phyloP scores from a whole-genome alignment of 2,329 filamentous ascomycete species.

The Orbilia ellipsospora region DNA sequence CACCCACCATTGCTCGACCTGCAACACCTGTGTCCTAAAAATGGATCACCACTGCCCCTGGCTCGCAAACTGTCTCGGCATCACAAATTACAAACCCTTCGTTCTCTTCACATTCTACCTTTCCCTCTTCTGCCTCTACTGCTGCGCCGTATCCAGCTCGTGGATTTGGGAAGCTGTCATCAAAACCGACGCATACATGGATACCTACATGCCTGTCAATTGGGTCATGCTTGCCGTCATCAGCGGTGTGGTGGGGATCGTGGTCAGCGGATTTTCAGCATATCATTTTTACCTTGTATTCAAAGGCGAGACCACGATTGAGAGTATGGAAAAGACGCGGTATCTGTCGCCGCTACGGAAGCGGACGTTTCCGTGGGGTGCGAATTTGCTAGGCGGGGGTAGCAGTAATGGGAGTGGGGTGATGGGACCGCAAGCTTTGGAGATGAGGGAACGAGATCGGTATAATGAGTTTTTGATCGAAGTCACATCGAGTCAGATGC shows the following conservation, averaged over 20 bases:
- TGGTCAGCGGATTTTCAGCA: conserved; percentile 85
- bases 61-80: conserved; percentile 93
- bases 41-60: conserved; percentile 99
- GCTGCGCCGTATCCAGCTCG: conserved; percentile 77
- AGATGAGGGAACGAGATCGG: conserved; percentile 72
- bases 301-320: conserved; percentile 89
- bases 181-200: conserved; percentile 73
- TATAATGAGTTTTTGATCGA: conserved; percentile 89
- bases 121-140: conserved; percentile 83
- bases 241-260: conserved; percentile 88
- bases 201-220: conserved; percentile 86
- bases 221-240: conserved; percentile 88
- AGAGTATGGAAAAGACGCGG: conserved; percentile 93
- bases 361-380: conserved; percentile 56
- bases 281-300: conserved; percentile 90
- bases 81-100: conserved; percentile 96
- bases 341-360: conserved; percentile 78
- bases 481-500: conserved; percentile 84
- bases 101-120: conserved; percentile 91
- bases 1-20: conserved; percentile 95
- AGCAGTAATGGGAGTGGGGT: conserved; percentile 43
- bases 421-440: conserved; percentile 67
- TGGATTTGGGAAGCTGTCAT: conserved; percentile 91
- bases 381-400: conserved; percentile 60
- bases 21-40: conserved; percentile 92